These are phyloP conservation scores for Mortierella sp. DNA, from an alignment of 371 early-diverging fungal genomes.

Conservation along the genomic window DNA sequence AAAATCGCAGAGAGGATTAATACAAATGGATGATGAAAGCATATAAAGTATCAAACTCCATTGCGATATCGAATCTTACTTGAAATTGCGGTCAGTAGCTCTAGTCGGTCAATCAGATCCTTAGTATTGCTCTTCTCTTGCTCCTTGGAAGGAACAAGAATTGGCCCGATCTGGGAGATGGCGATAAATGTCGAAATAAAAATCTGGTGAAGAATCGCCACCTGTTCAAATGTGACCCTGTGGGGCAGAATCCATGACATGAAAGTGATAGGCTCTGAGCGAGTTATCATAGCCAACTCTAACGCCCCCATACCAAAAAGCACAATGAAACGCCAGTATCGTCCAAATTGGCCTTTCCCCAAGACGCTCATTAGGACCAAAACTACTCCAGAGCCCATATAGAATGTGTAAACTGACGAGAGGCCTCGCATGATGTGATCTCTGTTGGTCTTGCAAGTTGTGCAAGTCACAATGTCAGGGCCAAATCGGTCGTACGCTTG, in stretches of 20 bases:
- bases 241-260: constrained; percentile 58
- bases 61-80: constrained; percentile 21
- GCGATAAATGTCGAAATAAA: constrained; percentile 69
- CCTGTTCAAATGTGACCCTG: constrained; percentile 64
- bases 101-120: constrained; percentile 55
- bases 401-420: constrained; percentile 57
- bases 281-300: constrained; percentile 62
- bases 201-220: constrained; percentile 67
- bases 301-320: constrained; percentile 61
- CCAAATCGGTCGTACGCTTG: constrained; percentile 75
- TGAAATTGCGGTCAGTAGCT: constrained; percentile 57
- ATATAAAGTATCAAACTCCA: neutral
- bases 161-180: constrained; percentile 71
- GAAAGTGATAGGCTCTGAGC: constrained; percentile 39
- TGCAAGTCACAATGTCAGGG: constrained; percentile 53
- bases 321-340: constrained; percentile 71
- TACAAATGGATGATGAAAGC: neutral
- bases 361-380: constrained; percentile 63
- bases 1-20: neutral
- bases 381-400: constrained; percentile 60
- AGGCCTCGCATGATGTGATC: constrained; percentile 59
- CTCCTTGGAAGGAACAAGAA: constrained; percentile 60
- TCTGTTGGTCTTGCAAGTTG: constrained; percentile 61
- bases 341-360: constrained; percentile 68
- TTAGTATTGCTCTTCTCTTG: constrained; percentile 41